phyloP scores from a whole-genome alignment of 441 rosid genomes.

The Melastoma candidum region DNA sequence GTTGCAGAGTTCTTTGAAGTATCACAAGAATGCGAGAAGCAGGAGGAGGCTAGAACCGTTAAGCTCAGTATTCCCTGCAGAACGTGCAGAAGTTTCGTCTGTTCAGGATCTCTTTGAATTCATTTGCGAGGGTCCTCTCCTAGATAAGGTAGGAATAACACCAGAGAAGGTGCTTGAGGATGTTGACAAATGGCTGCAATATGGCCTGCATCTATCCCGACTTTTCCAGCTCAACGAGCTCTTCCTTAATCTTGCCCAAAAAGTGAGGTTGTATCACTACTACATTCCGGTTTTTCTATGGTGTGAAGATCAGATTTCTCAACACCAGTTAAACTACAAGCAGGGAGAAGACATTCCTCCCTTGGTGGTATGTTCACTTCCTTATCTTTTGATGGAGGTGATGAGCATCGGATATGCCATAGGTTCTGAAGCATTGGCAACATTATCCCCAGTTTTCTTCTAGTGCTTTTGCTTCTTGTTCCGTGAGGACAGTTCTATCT shows the following conservation, averaged over 20 bases:
- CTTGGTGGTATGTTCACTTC: conserved; percentile 50
- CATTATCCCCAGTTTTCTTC: too few species aligned
- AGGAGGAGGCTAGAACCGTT: conserved; percentile 18
- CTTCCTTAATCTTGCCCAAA: conserved; percentile 54
- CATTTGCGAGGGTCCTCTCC: conserved; percentile 80
- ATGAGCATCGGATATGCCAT: not conserved
- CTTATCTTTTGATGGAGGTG: conserved; percentile 4
- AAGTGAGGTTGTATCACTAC: conserved; percentile 79
- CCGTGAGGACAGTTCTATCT: not conserved
- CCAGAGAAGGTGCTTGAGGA: conserved; percentile 52
- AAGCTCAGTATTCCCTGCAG: conserved; percentile 32
- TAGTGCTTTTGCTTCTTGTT: not conserved
- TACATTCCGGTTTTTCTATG: conserved; percentile 22
- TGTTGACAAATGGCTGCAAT: conserved; percentile 72
- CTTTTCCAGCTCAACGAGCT: conserved; percentile 67
- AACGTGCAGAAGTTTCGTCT: conserved; percentile 55
- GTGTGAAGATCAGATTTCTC: conserved; percentile 11
- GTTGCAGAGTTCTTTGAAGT: conserved; percentile 37
- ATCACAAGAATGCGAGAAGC: conserved; percentile 13
- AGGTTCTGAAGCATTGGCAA: not conserved
- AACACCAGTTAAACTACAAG: conserved; percentile 8
- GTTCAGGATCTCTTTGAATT: conserved; percentile 66
- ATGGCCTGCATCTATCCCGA: conserved; percentile 51
- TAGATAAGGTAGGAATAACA: conserved; percentile 49
- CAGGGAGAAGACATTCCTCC: conserved; percentile 67